Conservation (phyloP, 176 grass and related monocot species). For the Aegilops tauschii region DNA sequence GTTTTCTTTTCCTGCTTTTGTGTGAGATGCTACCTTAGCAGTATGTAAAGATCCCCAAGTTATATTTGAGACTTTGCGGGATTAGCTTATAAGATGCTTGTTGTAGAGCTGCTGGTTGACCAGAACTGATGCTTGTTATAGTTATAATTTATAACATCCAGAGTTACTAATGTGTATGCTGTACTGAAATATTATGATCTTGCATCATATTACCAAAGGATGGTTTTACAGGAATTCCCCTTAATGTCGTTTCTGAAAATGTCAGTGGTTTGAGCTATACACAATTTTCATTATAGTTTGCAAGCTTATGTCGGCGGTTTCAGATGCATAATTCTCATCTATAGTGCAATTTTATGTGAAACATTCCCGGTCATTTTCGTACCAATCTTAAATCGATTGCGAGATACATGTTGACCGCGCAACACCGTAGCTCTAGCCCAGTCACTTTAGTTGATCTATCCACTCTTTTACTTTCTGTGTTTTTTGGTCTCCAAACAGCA, state of each 20-base stretch:
- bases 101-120: conserved; percentile 43
- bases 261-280: background rate
- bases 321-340: too few relatives aligned
- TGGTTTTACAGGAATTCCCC: too few relatives aligned
- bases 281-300: background rate
- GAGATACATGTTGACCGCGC: too few relatives aligned
- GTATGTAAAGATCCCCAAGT: conserved; percentile 29
- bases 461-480: background rate
- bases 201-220: background rate
- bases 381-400: background rate
- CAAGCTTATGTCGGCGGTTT: too few relatives aligned
- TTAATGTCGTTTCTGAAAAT: background rate
- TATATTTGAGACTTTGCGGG: conserved; percentile 46
- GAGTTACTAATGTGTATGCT: conserved; percentile 18
- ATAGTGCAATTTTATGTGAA: background rate
- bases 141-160: conserved; percentile 25
- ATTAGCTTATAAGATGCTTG: conserved; percentile 38
- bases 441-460: background rate
- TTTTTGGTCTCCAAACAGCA: conserved; percentile 9
- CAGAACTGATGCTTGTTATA: conserved; percentile 17
- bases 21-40: conserved; percentile 27
- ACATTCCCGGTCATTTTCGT: background rate
- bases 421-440: conserved; percentile 5
- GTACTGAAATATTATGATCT: too few relatives aligned
- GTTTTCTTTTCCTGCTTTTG: background rate